Evolutionary conservation across 2,329 filamentous ascomycete species (phyloP).

Genomic region (Dendryphion nanum): DNA sequence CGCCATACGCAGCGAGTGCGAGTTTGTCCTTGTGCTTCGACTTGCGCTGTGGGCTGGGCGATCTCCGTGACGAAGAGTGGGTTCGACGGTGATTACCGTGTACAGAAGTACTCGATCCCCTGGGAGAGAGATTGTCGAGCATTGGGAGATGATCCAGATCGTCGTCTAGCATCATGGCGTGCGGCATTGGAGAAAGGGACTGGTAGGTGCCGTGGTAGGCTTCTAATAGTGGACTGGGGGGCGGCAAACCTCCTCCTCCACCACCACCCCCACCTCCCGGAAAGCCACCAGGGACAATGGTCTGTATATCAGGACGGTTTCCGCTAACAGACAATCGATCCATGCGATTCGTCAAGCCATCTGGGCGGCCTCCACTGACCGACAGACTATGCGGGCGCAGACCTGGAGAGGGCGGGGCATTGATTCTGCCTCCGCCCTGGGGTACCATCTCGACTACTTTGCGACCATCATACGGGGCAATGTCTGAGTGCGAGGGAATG

Average conservation of each 20-base stretch:
- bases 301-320: slow-evolving; percentile 42
- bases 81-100: slow-evolving; percentile 26
- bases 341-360: slow-evolving; percentile 43
- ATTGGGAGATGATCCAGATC: slow-evolving; percentile 49
- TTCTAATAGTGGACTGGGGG: slow-evolving; percentile 82
- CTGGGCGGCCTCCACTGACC: slow-evolving; percentile 24
- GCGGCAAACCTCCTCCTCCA: slow-evolving; percentile 47
- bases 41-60: slow-evolving; percentile 24
- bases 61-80: slow-evolving; percentile 32
- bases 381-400: slow-evolving; percentile 33
- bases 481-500: slow-evolving; percentile 17
- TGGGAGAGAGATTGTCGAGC: slow-evolving; percentile 31
- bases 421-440: slow-evolving; percentile 25
- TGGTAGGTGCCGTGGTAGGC: slow-evolving; percentile 94
- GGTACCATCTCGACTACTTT: slow-evolving; percentile 46
- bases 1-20: slow-evolving; percentile 32
- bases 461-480: slow-evolving; percentile 26
- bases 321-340: slow-evolving; percentile 49
- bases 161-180: slow-evolving; percentile 62
- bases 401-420: slow-evolving; percentile 32
- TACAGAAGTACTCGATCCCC: slow-evolving; percentile 25
- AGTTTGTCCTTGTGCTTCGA: slow-evolving; percentile 31
- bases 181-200: slow-evolving; percentile 91
- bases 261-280: slow-evolving; percentile 18
- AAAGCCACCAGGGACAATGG: slow-evolving; percentile 32